Evolutionary conservation across 805 yeast genomes (phyloP), one percentile per base, ranked within the genome.

Genomic region (Cyberlindnera euphorbiiphila): DNA sequence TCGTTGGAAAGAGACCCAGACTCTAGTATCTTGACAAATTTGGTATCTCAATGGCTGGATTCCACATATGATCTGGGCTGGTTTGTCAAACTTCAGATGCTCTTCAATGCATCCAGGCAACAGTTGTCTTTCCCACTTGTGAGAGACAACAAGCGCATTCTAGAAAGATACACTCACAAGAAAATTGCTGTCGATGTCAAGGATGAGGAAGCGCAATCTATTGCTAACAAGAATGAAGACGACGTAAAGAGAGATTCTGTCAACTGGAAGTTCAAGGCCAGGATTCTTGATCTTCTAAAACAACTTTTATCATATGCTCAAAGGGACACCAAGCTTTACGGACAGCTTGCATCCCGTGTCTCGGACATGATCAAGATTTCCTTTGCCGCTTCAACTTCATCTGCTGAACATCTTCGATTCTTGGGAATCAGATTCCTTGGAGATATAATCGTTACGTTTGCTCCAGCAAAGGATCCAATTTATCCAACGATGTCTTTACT

Each of bases 321-420:
- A 7, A 55, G 55, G 13, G 71, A 71, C 41, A 37, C 59, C 0
- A 53, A 51, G 18, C 50, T 77, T n/a, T 59, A 68, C 19, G 55
- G 60, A 2, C 65, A 59, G 29, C 54, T 78, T 23, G 61, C 72
- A 9, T 54, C 67, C 0, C 68, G 64, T 31, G 67, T 81, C 6
- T 68, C 76, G 8, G 94, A 85, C 15, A 60, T 91, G 26, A 80
- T 89, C 19, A 80, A 83, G 43, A 66, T 87, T 5, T 79, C 96
- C 1, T 89, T 86, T 52, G 69, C 82, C 9, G 87, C 95, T 0
- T 78, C 95, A 0, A 84, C 95, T 0, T 75, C 94, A 0, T 72
- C 81, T 4, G 71, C 85, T 4, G 60, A 72, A 23, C 63, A 68
- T 4, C 64, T 88, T 42, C 77, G 85, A 47, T 54, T 78, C 5